phyloP scores from a whole-genome alignment of 1,284 basidiomycete species.

The Porogramme epimiltina region DNA sequence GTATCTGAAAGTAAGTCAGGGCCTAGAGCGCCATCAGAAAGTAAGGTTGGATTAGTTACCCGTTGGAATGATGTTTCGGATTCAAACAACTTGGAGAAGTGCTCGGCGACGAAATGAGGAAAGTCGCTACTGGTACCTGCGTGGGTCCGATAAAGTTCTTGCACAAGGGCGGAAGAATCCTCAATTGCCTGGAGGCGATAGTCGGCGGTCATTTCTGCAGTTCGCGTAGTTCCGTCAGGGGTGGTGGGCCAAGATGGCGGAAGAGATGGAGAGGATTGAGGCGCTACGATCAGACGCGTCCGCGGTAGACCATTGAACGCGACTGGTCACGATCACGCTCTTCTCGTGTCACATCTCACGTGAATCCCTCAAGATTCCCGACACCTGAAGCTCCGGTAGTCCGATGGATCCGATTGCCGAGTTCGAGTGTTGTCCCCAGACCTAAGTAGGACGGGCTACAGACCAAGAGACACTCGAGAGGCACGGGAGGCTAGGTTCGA shows the following conservation, averaged over 20 bases:
- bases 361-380: too few species aligned
- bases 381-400: too few species aligned
- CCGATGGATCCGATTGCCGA: too few species aligned
- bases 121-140: slow-evolving; percentile 36
- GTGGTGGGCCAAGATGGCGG: not conserved
- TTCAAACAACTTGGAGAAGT: slow-evolving; percentile 52
- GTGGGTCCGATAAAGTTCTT: slow-evolving; percentile 43
- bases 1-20: slow-evolving; percentile 54
- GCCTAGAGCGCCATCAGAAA: too few species aligned
- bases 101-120: slow-evolving; percentile 45
- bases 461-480: too few species aligned
- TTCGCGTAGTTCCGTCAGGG: too few species aligned
- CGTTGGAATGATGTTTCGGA: slow-evolving; percentile 45
- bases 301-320: slow-evolving; percentile 7
- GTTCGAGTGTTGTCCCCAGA: too few species aligned
- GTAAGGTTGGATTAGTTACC: slow-evolving; percentile 30
- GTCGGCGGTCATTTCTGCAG: slow-evolving; percentile 50
- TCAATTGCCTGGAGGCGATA: slow-evolving; percentile 49
- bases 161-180: slow-evolving; percentile 48
- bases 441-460: too few species aligned
- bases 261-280: not conserved
- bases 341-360: slow-evolving; percentile 12
- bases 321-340: slow-evolving; percentile 19
- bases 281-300: slow-evolving; percentile 1
- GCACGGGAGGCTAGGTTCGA: too few species aligned